Evolutionary conservation across 169 alveolate species (phyloP), one percentile per base, ranked within the genome.

Genomic region (Plasmodium yoelii): DNA sequence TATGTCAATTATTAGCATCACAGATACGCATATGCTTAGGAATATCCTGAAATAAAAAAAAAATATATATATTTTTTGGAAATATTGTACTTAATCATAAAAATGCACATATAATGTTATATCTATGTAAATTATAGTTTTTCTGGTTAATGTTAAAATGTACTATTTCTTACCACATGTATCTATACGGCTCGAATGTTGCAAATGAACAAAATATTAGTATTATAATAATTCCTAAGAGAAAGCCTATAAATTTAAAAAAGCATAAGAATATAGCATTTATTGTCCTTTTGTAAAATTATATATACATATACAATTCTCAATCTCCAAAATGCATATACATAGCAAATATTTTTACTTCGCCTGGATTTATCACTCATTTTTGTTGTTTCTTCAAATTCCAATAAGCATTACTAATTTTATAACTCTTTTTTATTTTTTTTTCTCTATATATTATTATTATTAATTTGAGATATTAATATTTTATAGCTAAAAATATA

Each of bases 351-450:
- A 73, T 18, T 8, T 73, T 18, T 77, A 77, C 88, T 24, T 77
- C 88, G 63, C 59, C 88, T 77, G 88, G 88, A 77, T 77, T 77
- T 77, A 13, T 77, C 88, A 57, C 88, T 64, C 88, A 77, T 77
- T 77, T 77, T 77, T 63, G 39, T 49, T 28, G 51, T 63, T 67
- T 73, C 24, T 60, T 69, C 24, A 26, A 59, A 15, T 73, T 73
- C 42, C 39, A 15, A 59, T 67, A 4, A 73, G 18, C 87, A 73
- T 73, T 26, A 57, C 73, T 26, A 63, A 53, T 19, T n/a, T 5
- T 61, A 15, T 73, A 18, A 34, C 18, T 34, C 26, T 57, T 49
- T 15, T 57, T 64, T 34, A 34, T 34, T 63, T 73, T 56, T 56
- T 39, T 8, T 8, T 49, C 60, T 42, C 51, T 70, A 63, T 28